Percentiles rank a stretch among this genome's conserved stretches.
Evolutionary conservation across 495 filamentous ascomycete species (phyloP).

Genomic region (Aspergillus conjunctus): DNA sequence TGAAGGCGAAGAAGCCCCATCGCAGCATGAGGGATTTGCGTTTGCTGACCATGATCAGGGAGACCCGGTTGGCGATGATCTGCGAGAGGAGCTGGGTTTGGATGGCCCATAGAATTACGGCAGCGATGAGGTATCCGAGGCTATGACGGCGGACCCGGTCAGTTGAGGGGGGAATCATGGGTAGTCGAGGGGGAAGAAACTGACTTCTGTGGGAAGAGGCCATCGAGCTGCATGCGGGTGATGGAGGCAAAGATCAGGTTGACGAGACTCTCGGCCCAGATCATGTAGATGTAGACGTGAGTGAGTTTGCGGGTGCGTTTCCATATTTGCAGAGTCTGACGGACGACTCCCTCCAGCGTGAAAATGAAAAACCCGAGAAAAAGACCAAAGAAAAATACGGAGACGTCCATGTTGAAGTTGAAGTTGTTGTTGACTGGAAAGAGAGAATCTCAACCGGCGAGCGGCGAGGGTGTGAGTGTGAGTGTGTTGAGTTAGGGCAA

Average conservation of each 20-base stretch:
- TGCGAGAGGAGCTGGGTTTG: conserved; percentile 49
- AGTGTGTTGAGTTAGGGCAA: too few relatives aligned
- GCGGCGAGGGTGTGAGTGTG: too few relatives aligned
- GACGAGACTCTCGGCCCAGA: conserved; percentile 46
- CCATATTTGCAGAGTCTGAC: conserved; percentile 7
- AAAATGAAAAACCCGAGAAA: conserved; percentile 15
- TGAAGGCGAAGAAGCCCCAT: conserved; percentile 44
- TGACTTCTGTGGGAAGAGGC: conserved; percentile 20
- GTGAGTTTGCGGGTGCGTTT: conserved; percentile 6
- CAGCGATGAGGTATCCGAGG: conserved; percentile 17
- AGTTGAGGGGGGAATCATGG: neutral
- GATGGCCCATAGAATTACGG: conserved; percentile 40
- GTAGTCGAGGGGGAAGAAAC: neutral
- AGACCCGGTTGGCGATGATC: conserved; percentile 53
- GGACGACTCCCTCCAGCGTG: conserved; percentile 10
- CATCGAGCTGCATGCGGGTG: conserved; percentile 42
- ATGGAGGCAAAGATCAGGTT: conserved; percentile 40
- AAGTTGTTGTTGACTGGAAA: too few relatives aligned
- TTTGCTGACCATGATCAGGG: conserved; percentile 38
- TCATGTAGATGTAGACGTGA: conserved; percentile 38
- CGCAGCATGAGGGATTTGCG: conserved; percentile 33
- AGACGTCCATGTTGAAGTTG: conserved; percentile 14
- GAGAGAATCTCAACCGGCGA: neutral
- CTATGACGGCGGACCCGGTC: neutral
- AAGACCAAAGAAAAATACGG: conserved; percentile 16